A percentile compares a stretch with the other conserved stretches of the same genome.
Evolutionary conservation across 2,329 filamentous ascomycete species (phyloP).

Genomic region (Waltergamsia citrina): DNA sequence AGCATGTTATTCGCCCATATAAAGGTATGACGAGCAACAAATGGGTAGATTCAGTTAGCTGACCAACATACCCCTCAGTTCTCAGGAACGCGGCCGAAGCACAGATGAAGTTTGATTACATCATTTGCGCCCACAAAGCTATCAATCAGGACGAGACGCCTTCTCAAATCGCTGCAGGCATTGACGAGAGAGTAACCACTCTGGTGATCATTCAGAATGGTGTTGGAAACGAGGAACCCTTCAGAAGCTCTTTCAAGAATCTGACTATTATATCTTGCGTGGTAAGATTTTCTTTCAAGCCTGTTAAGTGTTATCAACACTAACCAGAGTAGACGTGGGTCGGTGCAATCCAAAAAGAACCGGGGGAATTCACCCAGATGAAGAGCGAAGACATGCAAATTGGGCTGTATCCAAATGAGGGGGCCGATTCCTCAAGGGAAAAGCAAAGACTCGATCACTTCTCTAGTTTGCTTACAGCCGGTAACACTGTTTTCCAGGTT

Average conservation of each 20-base stretch:
- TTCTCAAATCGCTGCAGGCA: constrained; percentile 48
- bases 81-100: constrained; percentile 41
- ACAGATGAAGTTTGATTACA: constrained; percentile 39
- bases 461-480: constrained; percentile 25
- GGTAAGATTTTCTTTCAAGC: no score
- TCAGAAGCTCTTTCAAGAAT: constrained; percentile 48
- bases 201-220: constrained; percentile 65
- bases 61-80: no score
- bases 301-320: constrained; percentile 8
- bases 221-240: constrained; percentile 58
- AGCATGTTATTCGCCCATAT: constrained; percentile 38
- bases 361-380: constrained; percentile 38
- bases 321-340: constrained; percentile 42
- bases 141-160: constrained; percentile 57
- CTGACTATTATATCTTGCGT: constrained; percentile 49
- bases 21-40: constrained; percentile 25
- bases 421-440: constrained; percentile 18
- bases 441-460: constrained; percentile 27
- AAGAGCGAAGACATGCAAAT: constrained; percentile 45
- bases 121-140: constrained; percentile 63
- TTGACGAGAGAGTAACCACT: constrained; percentile 32
- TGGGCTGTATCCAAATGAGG: constrained; percentile 35
- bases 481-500: constrained; percentile 34
- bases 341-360: constrained; percentile 37
- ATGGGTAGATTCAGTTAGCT: no score